Conservation (phyloP, 139 green algal species). For the Trebouxia sp. region DNA sequence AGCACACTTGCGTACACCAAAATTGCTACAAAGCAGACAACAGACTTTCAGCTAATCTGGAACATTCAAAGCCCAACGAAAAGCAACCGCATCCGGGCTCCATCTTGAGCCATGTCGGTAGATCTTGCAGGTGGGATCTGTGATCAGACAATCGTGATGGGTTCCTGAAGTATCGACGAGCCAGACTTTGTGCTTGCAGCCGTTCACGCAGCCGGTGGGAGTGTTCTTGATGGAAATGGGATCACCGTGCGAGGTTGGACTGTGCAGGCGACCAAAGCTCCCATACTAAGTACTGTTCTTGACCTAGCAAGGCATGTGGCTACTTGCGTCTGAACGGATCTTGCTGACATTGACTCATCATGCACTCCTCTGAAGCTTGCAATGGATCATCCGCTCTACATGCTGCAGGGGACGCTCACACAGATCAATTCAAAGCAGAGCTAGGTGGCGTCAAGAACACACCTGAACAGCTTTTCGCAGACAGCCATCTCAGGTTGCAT, state of each 20-base stretch:
- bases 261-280: not conserved
- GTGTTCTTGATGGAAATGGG: not conserved
- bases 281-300: slow-evolving; percentile 18
- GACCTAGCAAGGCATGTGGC: slow-evolving; percentile 20
- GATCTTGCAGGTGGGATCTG: not conserved
- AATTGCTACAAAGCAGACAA: no score
- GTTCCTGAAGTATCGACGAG: not conserved
- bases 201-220: not conserved
- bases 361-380: not conserved
- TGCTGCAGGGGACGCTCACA: slow-evolving; percentile 26
- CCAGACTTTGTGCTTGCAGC: not conserved
- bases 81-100: no score
- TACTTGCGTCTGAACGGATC: not conserved
- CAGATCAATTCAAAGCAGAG: slow-evolving; percentile 20
- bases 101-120: not conserved
- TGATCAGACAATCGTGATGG: no score
- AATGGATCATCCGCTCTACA: not conserved
- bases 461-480: slow-evolving; percentile 85
- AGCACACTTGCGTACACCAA: no score
- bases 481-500: slow-evolving; percentile 58
- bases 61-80: no score
- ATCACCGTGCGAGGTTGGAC: not conserved
- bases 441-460: slow-evolving; percentile 48
- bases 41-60: no score
- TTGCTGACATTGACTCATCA: not conserved